Percentiles rank a stretch among this genome's conserved stretches.
These are phyloP conservation scores for Cordyceps farinosa DNA, from an alignment of 2,329 filamentous ascomycete species.

Conservation along the genomic window DNA sequence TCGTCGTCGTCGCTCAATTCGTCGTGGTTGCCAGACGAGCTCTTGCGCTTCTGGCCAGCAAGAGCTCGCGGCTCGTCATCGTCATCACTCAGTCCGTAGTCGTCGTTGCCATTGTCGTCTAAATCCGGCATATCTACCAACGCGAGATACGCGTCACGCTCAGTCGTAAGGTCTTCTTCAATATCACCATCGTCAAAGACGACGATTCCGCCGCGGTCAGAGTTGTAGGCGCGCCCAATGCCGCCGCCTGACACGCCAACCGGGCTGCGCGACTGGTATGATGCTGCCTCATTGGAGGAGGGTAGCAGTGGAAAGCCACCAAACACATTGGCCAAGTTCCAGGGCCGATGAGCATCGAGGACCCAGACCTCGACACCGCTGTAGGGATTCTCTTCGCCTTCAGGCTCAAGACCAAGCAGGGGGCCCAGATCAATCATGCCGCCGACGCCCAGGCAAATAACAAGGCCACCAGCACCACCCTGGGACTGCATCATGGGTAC, in stretches of 20 bases:
- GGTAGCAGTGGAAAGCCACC: slow-evolving; percentile 63
- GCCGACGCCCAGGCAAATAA: slow-evolving; percentile 89
- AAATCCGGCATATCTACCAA: slow-evolving; percentile 87
- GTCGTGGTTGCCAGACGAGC: slow-evolving; percentile 69
- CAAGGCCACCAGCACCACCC: slow-evolving; percentile 82
- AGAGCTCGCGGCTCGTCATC: slow-evolving; percentile 50
- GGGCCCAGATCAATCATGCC: slow-evolving; percentile 84
- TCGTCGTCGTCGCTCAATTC: slow-evolving; percentile 66
- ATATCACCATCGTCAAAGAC: slow-evolving; percentile 97
- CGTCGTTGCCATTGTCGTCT: slow-evolving; percentile 70
- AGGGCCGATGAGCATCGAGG: slow-evolving; percentile 84
- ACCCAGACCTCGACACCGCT: slow-evolving; percentile 94
- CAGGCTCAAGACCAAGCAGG: slow-evolving; percentile 65
- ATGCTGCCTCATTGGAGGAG: slow-evolving; percentile 44
- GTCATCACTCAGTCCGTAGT: slow-evolving; percentile 55
- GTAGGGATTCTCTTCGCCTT: slow-evolving; percentile 64
- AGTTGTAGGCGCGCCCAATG: slow-evolving; percentile 67
- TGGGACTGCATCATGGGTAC: slow-evolving; percentile 80
- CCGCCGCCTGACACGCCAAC: slow-evolving; percentile 69
- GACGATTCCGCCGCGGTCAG: slow-evolving; percentile 81
- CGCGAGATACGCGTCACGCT: slow-evolving; percentile 81
- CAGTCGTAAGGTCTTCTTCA: slow-evolving; percentile 69
- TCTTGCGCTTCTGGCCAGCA: slow-evolving; percentile 71
- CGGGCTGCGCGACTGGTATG: slow-evolving; percentile 50
- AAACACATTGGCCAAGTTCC: slow-evolving; percentile 94